These are phyloP conservation scores for Catharanthus roseus DNA, from an alignment of 257 asterid species.

Conservation along the genomic window DNA sequence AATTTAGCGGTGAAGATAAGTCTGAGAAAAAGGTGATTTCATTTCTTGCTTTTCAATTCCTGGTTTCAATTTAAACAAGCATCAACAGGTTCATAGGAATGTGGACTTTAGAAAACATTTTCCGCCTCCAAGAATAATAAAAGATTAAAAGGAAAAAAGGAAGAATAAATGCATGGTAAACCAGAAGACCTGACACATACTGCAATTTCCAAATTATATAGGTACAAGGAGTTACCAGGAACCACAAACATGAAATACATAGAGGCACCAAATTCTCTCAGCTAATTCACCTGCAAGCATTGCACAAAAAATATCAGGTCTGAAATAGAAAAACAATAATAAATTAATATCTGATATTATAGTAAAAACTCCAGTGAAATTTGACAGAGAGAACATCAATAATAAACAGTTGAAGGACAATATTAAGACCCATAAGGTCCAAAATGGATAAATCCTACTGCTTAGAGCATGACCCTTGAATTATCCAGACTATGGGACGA, in stretches of 20 bases:
- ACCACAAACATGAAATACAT: conserved; percentile 43
- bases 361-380: too few relatives aligned
- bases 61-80: neutral
- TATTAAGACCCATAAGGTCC: too few relatives aligned
- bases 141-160: neutral
- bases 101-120: neutral
- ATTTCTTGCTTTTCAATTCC: neutral
- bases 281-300: conserved; percentile 61
- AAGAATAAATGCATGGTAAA: too few relatives aligned
- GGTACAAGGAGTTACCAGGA: conserved; percentile 14
- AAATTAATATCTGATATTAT: neutral
- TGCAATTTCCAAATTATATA: neutral
- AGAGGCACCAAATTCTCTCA: conserved; percentile 87
- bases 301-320: conserved; percentile 9
- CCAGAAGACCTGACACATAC: neutral
- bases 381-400: neutral
- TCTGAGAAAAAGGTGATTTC: neutral
- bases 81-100: neutral
- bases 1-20: neutral
- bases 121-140: neutral
- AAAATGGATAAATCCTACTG: too few relatives aligned
- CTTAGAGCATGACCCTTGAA: too few relatives aligned
- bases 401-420: neutral
- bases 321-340: neutral
- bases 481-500: too few relatives aligned